Evolutionary conservation across 2,329 filamentous ascomycete species (phyloP).

Genomic region (Fusarium subglutinans): DNA sequence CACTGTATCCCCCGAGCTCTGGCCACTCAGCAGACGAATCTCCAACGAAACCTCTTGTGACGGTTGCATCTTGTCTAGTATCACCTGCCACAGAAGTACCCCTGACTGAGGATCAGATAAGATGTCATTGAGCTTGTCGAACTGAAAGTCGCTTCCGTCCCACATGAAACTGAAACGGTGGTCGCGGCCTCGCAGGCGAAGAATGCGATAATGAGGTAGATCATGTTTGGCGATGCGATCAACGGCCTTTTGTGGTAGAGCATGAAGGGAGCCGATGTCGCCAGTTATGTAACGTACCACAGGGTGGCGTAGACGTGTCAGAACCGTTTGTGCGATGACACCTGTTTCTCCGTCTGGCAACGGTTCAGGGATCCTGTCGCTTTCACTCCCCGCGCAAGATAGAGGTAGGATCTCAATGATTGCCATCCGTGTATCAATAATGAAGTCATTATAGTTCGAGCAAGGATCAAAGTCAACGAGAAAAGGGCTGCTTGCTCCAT

Average conservation of each 20-base stretch:
- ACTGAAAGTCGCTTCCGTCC: slow-evolving; percentile 51
- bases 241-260: slow-evolving; percentile 38
- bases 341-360: slow-evolving; percentile 49
- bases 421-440: slow-evolving; percentile 51
- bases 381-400: not conserved
- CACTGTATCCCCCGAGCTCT: not conserved
- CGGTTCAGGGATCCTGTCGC: not conserved
- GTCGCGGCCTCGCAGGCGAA: slow-evolving; percentile 54
- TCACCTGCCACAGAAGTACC: slow-evolving; percentile 55
- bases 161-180: slow-evolving; percentile 55
- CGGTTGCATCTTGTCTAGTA: slow-evolving; percentile 45
- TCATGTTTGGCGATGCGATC: slow-evolving; percentile 32
- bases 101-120: slow-evolving; percentile 40
- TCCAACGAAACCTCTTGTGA: slow-evolving; percentile 40
- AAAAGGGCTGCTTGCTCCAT: slow-evolving; percentile 46
- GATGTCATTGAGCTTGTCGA: slow-evolving; percentile 41
- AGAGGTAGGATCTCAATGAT: slow-evolving; percentile 50
- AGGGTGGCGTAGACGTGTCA: slow-evolving; percentile 54
- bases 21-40: slow-evolving; percentile 41
- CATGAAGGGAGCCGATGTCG: slow-evolving; percentile 53
- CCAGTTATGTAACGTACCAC: slow-evolving; percentile 55
- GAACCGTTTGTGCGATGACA: slow-evolving; percentile 53
- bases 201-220: slow-evolving; percentile 43
- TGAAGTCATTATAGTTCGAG: slow-evolving; percentile 44
- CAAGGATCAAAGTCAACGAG: slow-evolving; percentile 31